Percentiles rank a stretch among this genome's conserved stretches.
Conservation (phyloP, 2,329 filamentous ascomycete species). For the Microdochium bolleyi region DNA sequence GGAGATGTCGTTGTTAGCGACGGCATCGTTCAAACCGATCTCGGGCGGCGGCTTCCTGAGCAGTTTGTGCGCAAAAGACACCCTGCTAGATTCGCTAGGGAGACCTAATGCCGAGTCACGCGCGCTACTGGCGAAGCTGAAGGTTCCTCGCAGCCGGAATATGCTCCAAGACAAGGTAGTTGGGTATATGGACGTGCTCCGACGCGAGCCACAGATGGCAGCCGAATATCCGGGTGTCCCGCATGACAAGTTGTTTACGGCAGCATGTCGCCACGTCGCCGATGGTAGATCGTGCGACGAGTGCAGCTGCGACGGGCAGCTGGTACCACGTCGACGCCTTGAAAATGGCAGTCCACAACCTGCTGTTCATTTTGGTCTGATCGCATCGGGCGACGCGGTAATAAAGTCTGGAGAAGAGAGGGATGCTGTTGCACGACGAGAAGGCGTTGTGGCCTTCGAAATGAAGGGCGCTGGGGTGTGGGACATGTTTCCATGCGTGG, state of each 20-base stretch:
- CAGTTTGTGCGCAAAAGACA: constrained; percentile 12
- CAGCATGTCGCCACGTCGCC: constrained; percentile 8
- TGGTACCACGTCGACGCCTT: neutral
- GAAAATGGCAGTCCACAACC: constrained; percentile 5
- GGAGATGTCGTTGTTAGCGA: constrained; percentile 18
- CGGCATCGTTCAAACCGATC: constrained; percentile 18
- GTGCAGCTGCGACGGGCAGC: constrained; percentile 15
- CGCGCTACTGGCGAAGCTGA: constrained; percentile 18
- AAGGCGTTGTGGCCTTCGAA: constrained; percentile 21
- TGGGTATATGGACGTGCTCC: constrained; percentile 2
- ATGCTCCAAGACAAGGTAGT: constrained; percentile 1
- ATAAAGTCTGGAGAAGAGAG: constrained; percentile 27
- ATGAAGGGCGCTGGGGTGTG: constrained; percentile 24
- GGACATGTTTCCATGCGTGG: constrained; percentile 24
- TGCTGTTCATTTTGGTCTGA: constrained; percentile 23
- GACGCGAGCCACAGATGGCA: constrained; percentile 1
- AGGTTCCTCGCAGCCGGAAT: constrained; percentile 5
- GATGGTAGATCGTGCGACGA: constrained; percentile 4
- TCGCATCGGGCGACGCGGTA: constrained; percentile 30
- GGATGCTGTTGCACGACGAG: constrained; percentile 19
- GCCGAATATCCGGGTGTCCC: constrained; percentile 6
- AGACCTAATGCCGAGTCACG: constrained; percentile 12
- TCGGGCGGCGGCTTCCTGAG: constrained; percentile 13
- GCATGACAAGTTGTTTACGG: constrained; percentile 9
- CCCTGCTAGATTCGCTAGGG: constrained; percentile 9